These are phyloP conservation scores for Micractinium sp. DNA, from an alignment of 139 green algal genomes.

Conservation along the genomic window DNA sequence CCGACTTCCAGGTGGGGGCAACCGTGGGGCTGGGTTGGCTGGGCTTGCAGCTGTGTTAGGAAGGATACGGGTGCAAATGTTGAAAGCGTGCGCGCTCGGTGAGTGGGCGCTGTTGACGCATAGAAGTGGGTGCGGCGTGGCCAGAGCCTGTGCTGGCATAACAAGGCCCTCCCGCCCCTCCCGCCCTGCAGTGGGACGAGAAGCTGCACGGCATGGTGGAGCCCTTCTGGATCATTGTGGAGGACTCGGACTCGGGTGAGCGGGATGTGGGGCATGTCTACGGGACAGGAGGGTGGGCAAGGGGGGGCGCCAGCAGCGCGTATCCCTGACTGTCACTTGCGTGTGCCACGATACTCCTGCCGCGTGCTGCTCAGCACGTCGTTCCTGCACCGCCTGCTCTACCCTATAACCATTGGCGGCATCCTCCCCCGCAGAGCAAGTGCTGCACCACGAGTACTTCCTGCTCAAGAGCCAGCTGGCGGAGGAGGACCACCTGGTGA, in stretches of 20 bases:
- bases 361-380: background rate
- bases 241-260: conserved; percentile 75
- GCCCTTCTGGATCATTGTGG: conserved; percentile 97
- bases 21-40: background rate
- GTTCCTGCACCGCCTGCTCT: no score
- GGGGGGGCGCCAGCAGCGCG: background rate
- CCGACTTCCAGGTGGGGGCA: conserved; percentile 83
- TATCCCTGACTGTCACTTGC: background rate
- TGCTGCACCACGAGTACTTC: conserved; percentile 97
- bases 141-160: background rate
- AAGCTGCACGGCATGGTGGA: conserved; percentile 92
- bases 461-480: conserved; percentile 84
- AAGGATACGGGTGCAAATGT: no score
- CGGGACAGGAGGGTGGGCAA: background rate
- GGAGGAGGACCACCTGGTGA: conserved; percentile 88
- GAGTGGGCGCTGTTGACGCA: no score
- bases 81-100: no score
- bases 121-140: background rate
- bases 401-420: no score
- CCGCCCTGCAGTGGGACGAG: conserved; percentile 80
- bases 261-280: background rate
- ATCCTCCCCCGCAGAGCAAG: conserved; percentile 60
- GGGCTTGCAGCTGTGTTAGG: background rate
- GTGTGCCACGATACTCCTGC: background rate
- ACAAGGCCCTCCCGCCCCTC: background rate